phyloP scores from a whole-genome alignment of 768 basidiomycete species.

The Pisolithus marmoratus region DNA sequence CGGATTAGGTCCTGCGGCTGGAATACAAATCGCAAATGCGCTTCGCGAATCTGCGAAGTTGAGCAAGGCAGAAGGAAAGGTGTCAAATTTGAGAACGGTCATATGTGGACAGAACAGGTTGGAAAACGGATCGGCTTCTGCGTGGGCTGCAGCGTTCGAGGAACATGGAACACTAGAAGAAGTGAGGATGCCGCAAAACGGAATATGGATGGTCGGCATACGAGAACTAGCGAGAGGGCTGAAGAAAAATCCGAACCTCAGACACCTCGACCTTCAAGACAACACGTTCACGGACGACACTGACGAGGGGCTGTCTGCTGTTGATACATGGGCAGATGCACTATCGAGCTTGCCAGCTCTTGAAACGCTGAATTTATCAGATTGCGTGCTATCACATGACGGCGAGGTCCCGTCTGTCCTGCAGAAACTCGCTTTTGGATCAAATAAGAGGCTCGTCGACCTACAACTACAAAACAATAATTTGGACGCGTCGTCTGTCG shows the following conservation, averaged over 20 bases:
- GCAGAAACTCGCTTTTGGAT: conserved; percentile 56
- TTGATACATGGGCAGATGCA: conserved; percentile 57
- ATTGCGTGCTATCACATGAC: conserved; percentile 81
- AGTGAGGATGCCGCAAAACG: conserved; percentile 96
- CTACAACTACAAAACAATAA: conserved; percentile 93
- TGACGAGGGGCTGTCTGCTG: conserved; percentile 44
- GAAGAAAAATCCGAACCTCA: conserved; percentile 55
- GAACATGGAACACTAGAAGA: conserved; percentile 78
- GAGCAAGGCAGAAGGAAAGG: conserved; percentile 58
- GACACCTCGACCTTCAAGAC: conserved; percentile 88
- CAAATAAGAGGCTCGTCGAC: conserved; percentile 66
- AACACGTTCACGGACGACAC: conserved; percentile 73
- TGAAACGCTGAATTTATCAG: conserved; percentile 80
- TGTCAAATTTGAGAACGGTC: conserved; percentile 69
- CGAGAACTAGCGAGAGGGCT: conserved; percentile 72
- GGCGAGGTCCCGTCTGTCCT: conserved; percentile 71
- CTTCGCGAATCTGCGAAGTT: conserved; percentile 69
- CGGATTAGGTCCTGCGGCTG: conserved; percentile 89
- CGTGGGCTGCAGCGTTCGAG: conserved; percentile 86
- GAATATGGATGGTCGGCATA: conserved; percentile 91
- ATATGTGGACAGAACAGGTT: conserved; percentile 94
- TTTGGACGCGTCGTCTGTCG: conserved; percentile 63
- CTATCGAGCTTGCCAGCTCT: conserved; percentile 68
- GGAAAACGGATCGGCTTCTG: conserved; percentile 78
- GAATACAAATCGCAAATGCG: conserved; percentile 79